phyloP scores from a whole-genome alignment of 192 early-diverging fungal genomes.

The Entophlyctis helioformis region DNA sequence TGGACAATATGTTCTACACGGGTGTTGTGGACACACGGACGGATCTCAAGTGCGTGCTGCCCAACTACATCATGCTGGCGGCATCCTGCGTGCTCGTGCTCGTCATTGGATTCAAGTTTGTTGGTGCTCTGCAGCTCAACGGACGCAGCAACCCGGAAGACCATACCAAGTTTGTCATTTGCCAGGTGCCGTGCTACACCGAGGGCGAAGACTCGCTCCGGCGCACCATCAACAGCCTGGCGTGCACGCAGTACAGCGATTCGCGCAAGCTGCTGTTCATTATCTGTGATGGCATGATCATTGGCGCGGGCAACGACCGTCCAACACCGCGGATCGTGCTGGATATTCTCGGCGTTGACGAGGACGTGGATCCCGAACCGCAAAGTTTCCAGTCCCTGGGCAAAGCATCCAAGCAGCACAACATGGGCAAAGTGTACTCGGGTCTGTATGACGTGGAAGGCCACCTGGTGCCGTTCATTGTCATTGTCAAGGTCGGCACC shows the following conservation, averaged over 20 bases:
- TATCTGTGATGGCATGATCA: conserved; percentile 78
- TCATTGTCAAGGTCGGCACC: conserved; percentile 81
- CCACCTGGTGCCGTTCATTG: conserved; percentile 69
- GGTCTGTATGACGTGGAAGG: conserved; percentile 71
- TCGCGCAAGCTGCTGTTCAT: conserved; percentile 72
- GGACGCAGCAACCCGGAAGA: conserved; percentile 58
- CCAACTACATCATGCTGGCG: conserved; percentile 74
- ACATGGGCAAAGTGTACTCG: conserved; percentile 86
- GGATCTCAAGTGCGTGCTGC: conserved; percentile 64
- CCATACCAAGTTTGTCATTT: conserved; percentile 76
- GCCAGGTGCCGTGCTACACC: no score
- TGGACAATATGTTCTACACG: conserved; percentile 73
- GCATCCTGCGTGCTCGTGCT: conserved; percentile 64
- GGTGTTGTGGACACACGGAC: conserved; percentile 75
- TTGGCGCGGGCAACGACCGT: conserved; percentile 80
- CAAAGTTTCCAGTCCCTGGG: conserved; percentile 66
- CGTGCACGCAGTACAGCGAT: conserved; percentile 63
- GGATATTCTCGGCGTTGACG: conserved; percentile 74
- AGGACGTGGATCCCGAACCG: conserved; percentile 36
- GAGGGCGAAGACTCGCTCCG: conserved; percentile 71
- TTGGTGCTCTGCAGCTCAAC: conserved; percentile 72
- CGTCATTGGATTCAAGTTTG: conserved; percentile 63
- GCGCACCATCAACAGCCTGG: conserved; percentile 74
- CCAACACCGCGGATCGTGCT: conserved; percentile 84
- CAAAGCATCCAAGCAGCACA: conserved; percentile 72